Evolutionary conservation across 2,329 filamentous ascomycete species (phyloP).

Genomic region (Gaeumannomyces tritici): DNA sequence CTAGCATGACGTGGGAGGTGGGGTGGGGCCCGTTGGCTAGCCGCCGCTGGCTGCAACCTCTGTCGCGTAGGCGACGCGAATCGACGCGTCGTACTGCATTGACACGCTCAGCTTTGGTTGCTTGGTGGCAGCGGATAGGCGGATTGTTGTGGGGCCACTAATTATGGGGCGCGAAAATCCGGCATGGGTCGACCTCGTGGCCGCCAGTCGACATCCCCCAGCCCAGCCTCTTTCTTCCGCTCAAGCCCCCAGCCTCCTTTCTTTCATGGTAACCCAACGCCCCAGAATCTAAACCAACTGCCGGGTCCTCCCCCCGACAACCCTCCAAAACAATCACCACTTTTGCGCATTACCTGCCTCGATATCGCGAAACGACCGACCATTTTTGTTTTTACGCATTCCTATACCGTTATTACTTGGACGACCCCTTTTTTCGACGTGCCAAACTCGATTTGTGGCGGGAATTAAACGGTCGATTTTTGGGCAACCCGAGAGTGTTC

Average conservation of each 20-base stretch:
- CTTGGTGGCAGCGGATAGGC: neutral
- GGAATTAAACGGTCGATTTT: neutral
- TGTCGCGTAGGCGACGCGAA: neutral
- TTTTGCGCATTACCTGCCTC: neutral
- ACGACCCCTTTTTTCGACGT: neutral
- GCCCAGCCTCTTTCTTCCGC: conserved; percentile 9
- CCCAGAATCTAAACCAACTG: neutral
- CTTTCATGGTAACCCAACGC: conserved; percentile 8
- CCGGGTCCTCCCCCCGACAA: neutral
- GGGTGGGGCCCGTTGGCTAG: neutral
- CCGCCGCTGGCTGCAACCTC: neutral
- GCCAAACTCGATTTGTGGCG: neutral
- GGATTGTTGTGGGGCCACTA: neutral
- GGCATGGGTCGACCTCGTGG: neutral
- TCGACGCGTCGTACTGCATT: neutral
- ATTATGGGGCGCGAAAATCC: neutral
- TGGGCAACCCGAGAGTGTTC: neutral
- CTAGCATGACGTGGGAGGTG: neutral
- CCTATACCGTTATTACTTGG: neutral
- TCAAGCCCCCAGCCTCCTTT: conserved; percentile 11
- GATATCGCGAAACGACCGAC: neutral
- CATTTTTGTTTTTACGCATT: neutral
- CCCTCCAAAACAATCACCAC: neutral
- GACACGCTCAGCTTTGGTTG: neutral
- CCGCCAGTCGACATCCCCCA: neutral